Evolutionary conservation across 2,329 filamentous ascomycete species (phyloP).

Genomic region (Talaromyces sp.): DNA sequence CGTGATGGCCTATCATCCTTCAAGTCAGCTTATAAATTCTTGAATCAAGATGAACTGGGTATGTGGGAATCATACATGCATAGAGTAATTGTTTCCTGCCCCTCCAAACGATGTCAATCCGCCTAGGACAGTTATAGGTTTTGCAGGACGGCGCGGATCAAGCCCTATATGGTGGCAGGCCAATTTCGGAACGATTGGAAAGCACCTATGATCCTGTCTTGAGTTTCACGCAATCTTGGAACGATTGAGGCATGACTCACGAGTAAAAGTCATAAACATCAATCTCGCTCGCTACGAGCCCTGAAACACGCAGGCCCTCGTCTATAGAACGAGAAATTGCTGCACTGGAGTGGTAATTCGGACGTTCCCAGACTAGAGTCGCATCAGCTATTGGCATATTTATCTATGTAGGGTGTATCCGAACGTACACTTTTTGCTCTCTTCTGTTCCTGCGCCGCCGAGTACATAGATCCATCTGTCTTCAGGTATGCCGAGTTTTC

Average conservation of each 20-base stretch:
- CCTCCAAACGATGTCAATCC: slow-evolving; percentile 67
- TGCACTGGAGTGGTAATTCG: slow-evolving; percentile 56
- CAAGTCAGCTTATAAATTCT: not conserved
- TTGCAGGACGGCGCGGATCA: slow-evolving; percentile 43
- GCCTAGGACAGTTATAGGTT: slow-evolving; percentile 60
- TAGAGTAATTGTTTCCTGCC: slow-evolving; percentile 68
- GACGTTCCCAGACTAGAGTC: slow-evolving; percentile 58
- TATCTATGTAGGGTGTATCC: not conserved
- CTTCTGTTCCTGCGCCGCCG: slow-evolving; percentile 60
- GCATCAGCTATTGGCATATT: not conserved
- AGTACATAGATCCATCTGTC: slow-evolving; percentile 62
- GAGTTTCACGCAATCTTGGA: not conserved
- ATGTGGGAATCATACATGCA: slow-evolving; percentile 51
- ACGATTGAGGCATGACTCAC: slow-evolving; percentile 29
- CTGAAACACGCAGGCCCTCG: slow-evolving; percentile 49
- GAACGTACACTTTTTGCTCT: slow-evolving; percentile 52
- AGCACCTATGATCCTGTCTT: slow-evolving; percentile 49
- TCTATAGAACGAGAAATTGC: slow-evolving; percentile 59
- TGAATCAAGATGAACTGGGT: slow-evolving; percentile 19
- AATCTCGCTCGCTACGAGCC: slow-evolving; percentile 50
- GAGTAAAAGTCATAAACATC: slow-evolving; percentile 64
- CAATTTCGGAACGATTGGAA: slow-evolving; percentile 66
- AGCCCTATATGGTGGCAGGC: slow-evolving; percentile 60
- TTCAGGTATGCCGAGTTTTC: slow-evolving; percentile 52
- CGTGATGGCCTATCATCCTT: slow-evolving; percentile 43